Evolutionary conservation across 257 asterid genomes (phyloP).

Genomic region (Agastache rugosa): DNA sequence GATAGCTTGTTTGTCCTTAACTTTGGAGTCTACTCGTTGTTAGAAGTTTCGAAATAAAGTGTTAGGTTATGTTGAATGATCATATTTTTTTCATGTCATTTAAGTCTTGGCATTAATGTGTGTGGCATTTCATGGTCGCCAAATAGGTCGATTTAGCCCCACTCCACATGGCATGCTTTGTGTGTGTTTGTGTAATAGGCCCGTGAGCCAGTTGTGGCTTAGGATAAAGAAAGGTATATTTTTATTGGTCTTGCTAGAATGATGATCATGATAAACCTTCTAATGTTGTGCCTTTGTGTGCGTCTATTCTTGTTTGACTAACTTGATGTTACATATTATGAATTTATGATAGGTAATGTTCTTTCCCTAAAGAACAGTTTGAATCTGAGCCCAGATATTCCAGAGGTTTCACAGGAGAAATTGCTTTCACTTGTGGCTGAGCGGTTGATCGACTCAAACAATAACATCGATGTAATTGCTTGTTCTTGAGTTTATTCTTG

Average conservation of each 20-base stretch:
- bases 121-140: slow-evolving; percentile 9
- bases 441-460: slow-evolving; percentile 82
- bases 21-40: slow-evolving; percentile 1
- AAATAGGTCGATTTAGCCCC: slow-evolving; percentile 4
- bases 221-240: neutral
- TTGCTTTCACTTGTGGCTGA: slow-evolving; percentile 91
- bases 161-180: slow-evolving; percentile 3
- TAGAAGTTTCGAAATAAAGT: slow-evolving; percentile 18
- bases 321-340: slow-evolving; percentile 35
- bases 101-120: slow-evolving; percentile 15
- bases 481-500: slow-evolving; percentile 29
- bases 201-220: slow-evolving; percentile 13
- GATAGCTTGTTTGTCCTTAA: slow-evolving; percentile 1
- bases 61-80: slow-evolving; percentile 23
- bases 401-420: slow-evolving; percentile 92
- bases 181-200: slow-evolving; percentile 18
- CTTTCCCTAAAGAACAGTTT: slow-evolving; percentile 77
- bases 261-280: neutral
- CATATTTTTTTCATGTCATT: neutral
- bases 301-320: slow-evolving; percentile 14
- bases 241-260: neutral
- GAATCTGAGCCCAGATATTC: slow-evolving; percentile 81
- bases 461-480: slow-evolving; percentile 55
- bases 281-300: neutral
- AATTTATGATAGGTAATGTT: slow-evolving; percentile 82